Base-by-base conservation (phyloP, 2,329 filamentous ascomycete genomes). In the Chaetomium sp. region DNA sequence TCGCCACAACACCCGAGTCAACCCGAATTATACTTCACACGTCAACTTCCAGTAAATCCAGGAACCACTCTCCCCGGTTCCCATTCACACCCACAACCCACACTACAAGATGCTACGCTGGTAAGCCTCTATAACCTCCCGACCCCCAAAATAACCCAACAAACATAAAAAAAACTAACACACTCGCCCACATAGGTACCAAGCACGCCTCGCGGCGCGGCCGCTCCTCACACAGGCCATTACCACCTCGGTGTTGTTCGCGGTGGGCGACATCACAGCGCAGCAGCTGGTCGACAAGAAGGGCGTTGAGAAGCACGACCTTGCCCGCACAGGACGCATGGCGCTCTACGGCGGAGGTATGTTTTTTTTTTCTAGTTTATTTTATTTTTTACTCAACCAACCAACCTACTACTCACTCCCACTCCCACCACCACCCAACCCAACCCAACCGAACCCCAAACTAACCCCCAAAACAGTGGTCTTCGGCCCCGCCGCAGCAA, bases 191-290 rank as follows among this genome's bases (percentile, higher is more conserved):
- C 45, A n/a, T 19, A 72, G 93, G 93, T 98, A 98, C 81, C 92
- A 96, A 79, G 83, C 87, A 74, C 90, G 87, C 78, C 83, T 97
- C 75, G 89, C 90, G 72, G 85, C 87, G 73, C 87, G 91, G 74
- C 94, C 94, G 66, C 82, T 98, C 72, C 86, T 97, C 74, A 98
- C 94, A 12, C 92, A 97, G 82, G 91, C 90, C 75, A 81, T 97
- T 72, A 96, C 93, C 63, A 97, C 94, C 47, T 90, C 92, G 57
- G 85, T 98, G 65, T 88, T 99, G 68, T 99, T 98, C 76, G 93
- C 90, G 65, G 91, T 93, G 16, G 95, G 95, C 73, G 95, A 99
- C 80, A 83, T 90, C 66, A 88, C 96, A 70, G 92, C 95, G 45
- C 95, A 99, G 79, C 94, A 98, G 79, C 83, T 87, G 42, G 91